A percentile compares a stretch with the other conserved stretches of the same genome.
phyloP scores from a whole-genome alignment of 768 basidiomycete species.

The Tubosaeta sp. region DNA sequence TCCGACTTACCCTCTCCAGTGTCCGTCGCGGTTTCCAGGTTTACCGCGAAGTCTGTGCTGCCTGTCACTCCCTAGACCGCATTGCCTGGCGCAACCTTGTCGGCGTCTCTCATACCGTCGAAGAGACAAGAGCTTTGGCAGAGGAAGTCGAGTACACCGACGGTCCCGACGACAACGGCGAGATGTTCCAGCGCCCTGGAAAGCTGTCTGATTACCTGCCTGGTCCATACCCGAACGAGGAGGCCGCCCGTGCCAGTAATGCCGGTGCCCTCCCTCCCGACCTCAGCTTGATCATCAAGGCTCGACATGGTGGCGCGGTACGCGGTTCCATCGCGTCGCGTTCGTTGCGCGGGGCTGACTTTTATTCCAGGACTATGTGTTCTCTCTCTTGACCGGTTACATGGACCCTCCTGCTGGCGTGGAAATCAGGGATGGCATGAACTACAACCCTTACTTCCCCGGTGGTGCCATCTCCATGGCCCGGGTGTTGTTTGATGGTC shows the following conservation, averaged over 20 bases:
- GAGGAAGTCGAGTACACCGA: slow-evolving; percentile 97
- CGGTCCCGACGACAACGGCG: slow-evolving; percentile 89
- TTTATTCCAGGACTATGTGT: slow-evolving; percentile 81
- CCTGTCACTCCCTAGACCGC: slow-evolving; percentile 98
- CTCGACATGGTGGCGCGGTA: slow-evolving; percentile 94
- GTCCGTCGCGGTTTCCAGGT: slow-evolving; percentile 96
- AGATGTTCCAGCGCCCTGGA: slow-evolving; percentile 99
- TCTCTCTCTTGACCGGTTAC: slow-evolving; percentile 95
- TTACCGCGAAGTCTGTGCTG: slow-evolving; percentile 98
- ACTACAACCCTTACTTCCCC: slow-evolving; percentile 99
- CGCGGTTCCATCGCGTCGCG: slow-evolving; percentile 30
- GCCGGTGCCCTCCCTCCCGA: slow-evolving; percentile 96
- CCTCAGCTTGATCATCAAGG: slow-evolving; percentile 95
- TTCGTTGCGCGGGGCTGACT: slow-evolving; percentile 1
- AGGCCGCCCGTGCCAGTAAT: slow-evolving; percentile 93
- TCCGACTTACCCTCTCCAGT: slow-evolving; percentile 38
- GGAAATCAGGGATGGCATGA: slow-evolving; percentile 94
- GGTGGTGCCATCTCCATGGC: slow-evolving; percentile 99
- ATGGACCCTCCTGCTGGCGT: slow-evolving; percentile 94
- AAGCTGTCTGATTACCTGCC: slow-evolving; percentile 98
- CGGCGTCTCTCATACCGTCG: slow-evolving; percentile 93
- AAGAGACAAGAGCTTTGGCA: slow-evolving; percentile 86
- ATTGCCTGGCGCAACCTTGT: slow-evolving; percentile 99
- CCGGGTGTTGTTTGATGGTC: slow-evolving; percentile 89
- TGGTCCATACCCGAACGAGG: slow-evolving; percentile 92